A percentile compares a stretch with the other conserved stretches of the same genome.
phyloP scores from a whole-genome alignment of 2,329 filamentous ascomycete genomes.

The Beauveria sp. region DNA sequence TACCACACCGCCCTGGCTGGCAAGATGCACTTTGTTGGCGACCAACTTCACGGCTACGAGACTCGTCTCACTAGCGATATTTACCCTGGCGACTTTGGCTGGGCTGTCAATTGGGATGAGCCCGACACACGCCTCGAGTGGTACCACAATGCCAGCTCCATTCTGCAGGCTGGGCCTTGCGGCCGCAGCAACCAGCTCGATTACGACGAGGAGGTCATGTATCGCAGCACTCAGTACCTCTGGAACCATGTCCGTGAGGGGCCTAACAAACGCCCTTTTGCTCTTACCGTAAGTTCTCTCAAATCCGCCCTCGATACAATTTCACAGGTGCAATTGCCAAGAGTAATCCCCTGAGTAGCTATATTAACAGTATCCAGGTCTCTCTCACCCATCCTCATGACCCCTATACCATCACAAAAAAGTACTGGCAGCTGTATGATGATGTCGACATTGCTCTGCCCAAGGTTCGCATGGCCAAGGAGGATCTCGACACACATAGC shows the following conservation, averaged over 20 bases:
- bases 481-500: conserved; percentile 80
- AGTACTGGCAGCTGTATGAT: conserved; percentile 91
- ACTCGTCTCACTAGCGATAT: conserved; percentile 90
- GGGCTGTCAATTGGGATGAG: conserved; percentile 93
- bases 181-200: conserved; percentile 91
- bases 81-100: conserved; percentile 89
- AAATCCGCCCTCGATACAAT: neutral
- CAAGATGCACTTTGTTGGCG: conserved; percentile 97
- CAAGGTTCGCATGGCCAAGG: conserved; percentile 67
- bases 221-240: conserved; percentile 79
- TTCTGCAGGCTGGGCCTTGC: conserved; percentile 81
- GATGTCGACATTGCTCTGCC: conserved; percentile 80
- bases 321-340: neutral
- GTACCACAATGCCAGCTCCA: conserved; percentile 95
- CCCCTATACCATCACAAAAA: conserved; percentile 86
- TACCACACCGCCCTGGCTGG: conserved; percentile 88
- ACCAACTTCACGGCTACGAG: conserved; percentile 92
- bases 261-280: conserved; percentile 67
- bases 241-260: conserved; percentile 86
- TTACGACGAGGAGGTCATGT: conserved; percentile 95
- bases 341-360: neutral
- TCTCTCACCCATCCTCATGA: conserved; percentile 94
- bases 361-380: conserved; percentile 36
- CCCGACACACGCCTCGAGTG: conserved; percentile 80
- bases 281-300: conserved; percentile 54